Evolutionary conservation across 164 flowering plant genomes (phyloP).

Genomic region (Kingdonia uniflora): DNA sequence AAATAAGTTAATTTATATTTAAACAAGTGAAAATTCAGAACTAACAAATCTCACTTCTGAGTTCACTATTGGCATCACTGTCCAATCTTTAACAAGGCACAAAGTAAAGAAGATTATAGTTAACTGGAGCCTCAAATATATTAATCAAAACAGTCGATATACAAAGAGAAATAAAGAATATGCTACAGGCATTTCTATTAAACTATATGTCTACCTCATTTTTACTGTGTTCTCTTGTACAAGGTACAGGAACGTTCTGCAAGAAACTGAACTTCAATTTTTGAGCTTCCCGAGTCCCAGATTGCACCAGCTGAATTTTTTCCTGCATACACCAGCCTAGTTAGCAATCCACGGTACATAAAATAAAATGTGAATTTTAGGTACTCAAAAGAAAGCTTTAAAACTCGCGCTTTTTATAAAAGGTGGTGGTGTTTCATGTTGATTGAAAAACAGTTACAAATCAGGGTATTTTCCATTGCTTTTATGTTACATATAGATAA

Average conservation of each 20-base stretch:
- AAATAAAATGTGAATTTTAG: too few species aligned
- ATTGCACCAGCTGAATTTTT: conserved; percentile 26
- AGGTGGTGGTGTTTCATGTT: too few species aligned
- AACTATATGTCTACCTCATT: conserved; percentile 20
- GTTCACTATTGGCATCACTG: not conserved
- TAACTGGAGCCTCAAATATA: not conserved
- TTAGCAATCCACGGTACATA: too few species aligned
- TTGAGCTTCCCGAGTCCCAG: conserved; percentile 34
- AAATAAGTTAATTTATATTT: too few species aligned
- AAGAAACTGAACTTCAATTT: conserved; percentile 22
- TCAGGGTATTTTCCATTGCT: too few species aligned
- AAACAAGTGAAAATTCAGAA: too few species aligned
- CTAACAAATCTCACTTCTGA: too few species aligned
- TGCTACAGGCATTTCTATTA: not conserved
- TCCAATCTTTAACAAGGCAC: not conserved
- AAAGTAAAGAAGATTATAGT: not conserved
- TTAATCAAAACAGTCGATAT: too few species aligned
- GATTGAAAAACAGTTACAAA: too few species aligned
- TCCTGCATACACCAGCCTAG: conserved; percentile 28
- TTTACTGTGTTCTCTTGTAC: conserved; percentile 11
- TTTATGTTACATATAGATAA: too few species aligned
- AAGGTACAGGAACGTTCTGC: conserved; percentile 7
- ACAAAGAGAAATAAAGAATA: not conserved
- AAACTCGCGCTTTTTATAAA: too few species aligned
- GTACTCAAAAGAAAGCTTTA: too few species aligned